Conservation (phyloP, 306 rosid genomes). For the Acmispon strigosus region DNA sequence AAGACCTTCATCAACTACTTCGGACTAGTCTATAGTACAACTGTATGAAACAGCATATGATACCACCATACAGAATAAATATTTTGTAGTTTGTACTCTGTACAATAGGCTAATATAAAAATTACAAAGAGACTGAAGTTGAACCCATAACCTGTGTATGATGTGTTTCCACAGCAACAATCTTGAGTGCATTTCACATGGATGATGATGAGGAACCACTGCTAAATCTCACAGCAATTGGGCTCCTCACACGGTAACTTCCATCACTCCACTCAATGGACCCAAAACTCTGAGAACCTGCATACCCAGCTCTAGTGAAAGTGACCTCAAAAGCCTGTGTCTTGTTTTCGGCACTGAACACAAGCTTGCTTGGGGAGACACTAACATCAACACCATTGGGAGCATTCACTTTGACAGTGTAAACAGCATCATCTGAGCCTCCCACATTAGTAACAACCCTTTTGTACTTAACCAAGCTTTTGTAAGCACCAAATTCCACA, state of each 20-base stretch:
- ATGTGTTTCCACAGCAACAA: slow-evolving; percentile 1
- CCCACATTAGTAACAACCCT: slow-evolving; percentile 76
- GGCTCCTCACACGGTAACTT: slow-evolving; percentile 62
- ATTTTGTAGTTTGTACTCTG: neutral
- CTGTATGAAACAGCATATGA: neutral
- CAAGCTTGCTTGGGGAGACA: slow-evolving; percentile 55
- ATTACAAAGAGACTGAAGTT: slow-evolving; percentile 14
- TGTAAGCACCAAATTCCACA: slow-evolving; percentile 30
- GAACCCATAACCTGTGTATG: slow-evolving; percentile 19
- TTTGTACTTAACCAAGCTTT: slow-evolving; percentile 41
- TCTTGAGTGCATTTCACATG: slow-evolving; percentile 28
- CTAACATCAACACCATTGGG: slow-evolving; percentile 56
- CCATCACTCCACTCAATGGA: slow-evolving; percentile 82
- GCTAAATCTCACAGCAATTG: slow-evolving; percentile 53
- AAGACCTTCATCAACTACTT: neutral
- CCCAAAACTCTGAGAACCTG: slow-evolving; percentile 41
- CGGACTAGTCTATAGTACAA: neutral
- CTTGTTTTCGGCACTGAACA: slow-evolving; percentile 40
- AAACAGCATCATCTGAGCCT: slow-evolving; percentile 51
- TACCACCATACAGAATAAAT: neutral
- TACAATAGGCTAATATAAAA: slow-evolving; percentile 11
- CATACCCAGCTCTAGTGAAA: slow-evolving; percentile 25
- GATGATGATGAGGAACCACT: slow-evolving; percentile 48
- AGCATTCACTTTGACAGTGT: slow-evolving; percentile 48
- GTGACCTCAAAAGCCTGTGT: slow-evolving; percentile 54